Evolutionary conservation across 768 basidiomycete genomes (phyloP).

Genomic region (Rhodosporidiobolus sp.): DNA sequence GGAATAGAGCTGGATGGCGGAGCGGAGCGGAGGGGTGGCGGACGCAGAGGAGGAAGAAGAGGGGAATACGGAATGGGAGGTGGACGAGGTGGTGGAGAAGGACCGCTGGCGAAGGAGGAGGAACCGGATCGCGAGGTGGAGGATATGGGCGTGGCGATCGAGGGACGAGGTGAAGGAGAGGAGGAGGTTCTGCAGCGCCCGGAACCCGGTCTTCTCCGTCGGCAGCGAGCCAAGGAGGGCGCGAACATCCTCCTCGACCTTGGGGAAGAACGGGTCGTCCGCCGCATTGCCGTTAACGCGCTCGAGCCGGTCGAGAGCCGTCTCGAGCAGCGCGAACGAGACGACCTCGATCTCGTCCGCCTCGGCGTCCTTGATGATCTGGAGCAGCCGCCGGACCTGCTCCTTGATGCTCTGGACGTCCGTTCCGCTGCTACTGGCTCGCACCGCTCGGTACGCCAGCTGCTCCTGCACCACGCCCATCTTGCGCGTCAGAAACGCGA

Average conservation of each 20-base stretch:
- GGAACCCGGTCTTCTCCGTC: background rate
- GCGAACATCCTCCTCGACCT: conserved; percentile 19
- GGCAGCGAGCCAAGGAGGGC: conserved; percentile 18
- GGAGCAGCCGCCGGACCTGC: background rate
- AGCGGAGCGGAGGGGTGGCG: background rate
- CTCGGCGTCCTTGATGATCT: conserved; percentile 7
- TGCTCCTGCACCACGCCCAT: conserved; percentile 4
- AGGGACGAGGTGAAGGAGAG: conserved; percentile 6
- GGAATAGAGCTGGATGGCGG: conserved; percentile 24
- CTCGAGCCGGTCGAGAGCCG: conserved; percentile 14
- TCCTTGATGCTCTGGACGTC: background rate
- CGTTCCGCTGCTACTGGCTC: too few species aligned
- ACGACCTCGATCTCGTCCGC: conserved; percentile 7
- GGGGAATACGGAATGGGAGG: too few species aligned
- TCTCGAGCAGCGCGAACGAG: conserved; percentile 26
- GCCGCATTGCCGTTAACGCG: too few species aligned
- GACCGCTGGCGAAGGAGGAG: conserved; percentile 24
- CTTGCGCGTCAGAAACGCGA: conserved; percentile 6
- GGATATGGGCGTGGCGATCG: conserved; percentile 22
- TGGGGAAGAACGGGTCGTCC: background rate
- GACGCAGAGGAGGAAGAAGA: background rate
- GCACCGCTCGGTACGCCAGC: background rate
- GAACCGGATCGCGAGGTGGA: conserved; percentile 34
- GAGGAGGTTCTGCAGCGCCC: background rate
- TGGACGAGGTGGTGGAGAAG: background rate